Base-by-base conservation (phyloP, 441 rosid genomes). In the Erodium texanum region DNA sequence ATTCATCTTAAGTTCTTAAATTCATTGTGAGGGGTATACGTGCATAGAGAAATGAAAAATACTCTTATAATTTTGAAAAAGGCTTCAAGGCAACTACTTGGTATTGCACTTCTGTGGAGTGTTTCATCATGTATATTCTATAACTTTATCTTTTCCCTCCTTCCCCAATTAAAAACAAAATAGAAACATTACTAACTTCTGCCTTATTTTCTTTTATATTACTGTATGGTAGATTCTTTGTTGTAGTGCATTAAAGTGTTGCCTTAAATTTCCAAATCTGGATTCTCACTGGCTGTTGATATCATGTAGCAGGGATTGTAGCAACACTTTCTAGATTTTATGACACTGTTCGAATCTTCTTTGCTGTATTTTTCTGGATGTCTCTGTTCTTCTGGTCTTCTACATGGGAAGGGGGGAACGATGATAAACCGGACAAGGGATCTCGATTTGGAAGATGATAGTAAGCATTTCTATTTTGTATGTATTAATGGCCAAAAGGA, bases 311-410 rank as follows among this genome's bases (percentile, higher is more conserved):
- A 87, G 97, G 95, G 45, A 10, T 79, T 62, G 77, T 66, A 24
- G 79, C 82, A 69, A 70, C 70, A 22, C 75, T 88, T 6, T 77
- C 88, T 68, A 79, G 75, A 72, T 56, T 91, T 72, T 83, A 79
- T 77, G 96, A 89, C 72, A 82, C 81, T 0, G 80, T 71, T 62
- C 87, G 70, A 81, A 93, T 93, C 68, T 89, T 90, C 84, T 76
- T 85, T 61, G 97, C 99, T 20, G 95, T 93, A 73, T 82, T 93
- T 43, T 85, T 93, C 75, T 93, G 96, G 99, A 78, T 91, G 96
- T 89, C 95, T 76, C 71, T 91, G 74, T 89, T 91, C 80, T 93
- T 91, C 85, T 91, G 97, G 99, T 79, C 89, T 64, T 87, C 92
- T 41, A 87, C 85, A 29, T 87, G 87, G 77, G 96, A 84, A 70